phyloP scores from a whole-genome alignment of 352 stramenopile species.

The Phytophthora idaei region DNA sequence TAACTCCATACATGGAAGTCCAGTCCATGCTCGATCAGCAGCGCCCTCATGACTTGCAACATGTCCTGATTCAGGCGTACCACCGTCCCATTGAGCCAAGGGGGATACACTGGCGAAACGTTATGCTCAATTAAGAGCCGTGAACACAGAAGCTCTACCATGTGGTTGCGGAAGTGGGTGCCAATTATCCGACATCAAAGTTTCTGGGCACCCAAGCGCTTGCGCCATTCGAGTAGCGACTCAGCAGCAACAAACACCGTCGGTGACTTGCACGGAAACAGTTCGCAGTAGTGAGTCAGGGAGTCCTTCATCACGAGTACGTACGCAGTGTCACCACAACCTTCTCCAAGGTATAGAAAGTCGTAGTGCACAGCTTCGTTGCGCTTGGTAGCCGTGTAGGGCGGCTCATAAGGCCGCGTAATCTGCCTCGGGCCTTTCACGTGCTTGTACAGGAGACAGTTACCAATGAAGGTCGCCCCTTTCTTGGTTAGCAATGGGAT shows the following conservation, averaged over 20 bases:
- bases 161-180: background rate
- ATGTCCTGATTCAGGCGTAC: background rate
- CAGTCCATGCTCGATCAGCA: background rate
- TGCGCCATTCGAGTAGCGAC: background rate
- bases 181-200: background rate
- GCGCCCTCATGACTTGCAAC: background rate
- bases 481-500: background rate
- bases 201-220: background rate
- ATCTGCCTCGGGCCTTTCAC: background rate
- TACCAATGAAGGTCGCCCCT: background rate
- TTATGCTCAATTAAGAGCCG: background rate
- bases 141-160: background rate
- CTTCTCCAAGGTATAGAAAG: background rate
- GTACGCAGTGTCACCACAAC: background rate
- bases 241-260: background rate
- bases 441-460: slow-evolving; percentile 1
- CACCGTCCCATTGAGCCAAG: background rate
- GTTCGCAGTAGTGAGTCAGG: background rate
- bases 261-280: background rate
- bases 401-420: background rate
- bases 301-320: background rate
- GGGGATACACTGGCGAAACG: background rate
- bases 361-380: background rate
- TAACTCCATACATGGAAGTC: background rate
- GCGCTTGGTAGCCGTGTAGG: background rate